Conservation (phyloP, 1,284 basidiomycete genomes). For the Xerocomus minutiporus region DNA sequence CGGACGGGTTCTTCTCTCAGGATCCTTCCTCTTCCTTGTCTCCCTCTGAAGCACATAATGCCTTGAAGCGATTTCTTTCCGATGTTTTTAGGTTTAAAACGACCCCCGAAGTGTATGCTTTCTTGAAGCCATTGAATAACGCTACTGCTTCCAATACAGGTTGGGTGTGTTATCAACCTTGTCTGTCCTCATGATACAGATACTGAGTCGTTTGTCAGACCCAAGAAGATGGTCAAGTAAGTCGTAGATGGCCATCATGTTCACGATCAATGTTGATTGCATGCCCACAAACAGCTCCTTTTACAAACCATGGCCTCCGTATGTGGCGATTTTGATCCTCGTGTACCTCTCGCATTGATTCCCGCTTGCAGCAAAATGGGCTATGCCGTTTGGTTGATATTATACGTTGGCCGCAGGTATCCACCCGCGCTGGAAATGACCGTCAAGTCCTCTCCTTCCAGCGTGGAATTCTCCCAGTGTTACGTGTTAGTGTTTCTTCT, state of each 20-base stretch:
- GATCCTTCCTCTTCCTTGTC: conserved; percentile 29
- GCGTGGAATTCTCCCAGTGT: conserved; percentile 50
- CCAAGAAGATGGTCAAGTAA: conserved; percentile 51
- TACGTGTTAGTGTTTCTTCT: conserved; percentile 42
- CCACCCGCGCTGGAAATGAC: conserved; percentile 32
- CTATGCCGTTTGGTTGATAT: conserved; percentile 49
- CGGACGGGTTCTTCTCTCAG: conserved; percentile 36
- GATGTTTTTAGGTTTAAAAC: conserved; percentile 44
- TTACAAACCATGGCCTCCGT: conserved; percentile 43
- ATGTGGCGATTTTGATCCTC: neutral
- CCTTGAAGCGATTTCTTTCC: conserved; percentile 42
- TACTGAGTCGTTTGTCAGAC: conserved; percentile 33
- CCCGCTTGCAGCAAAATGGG: conserved; percentile 43
- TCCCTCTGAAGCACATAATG: conserved; percentile 49
- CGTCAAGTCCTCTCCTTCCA: conserved; percentile 53
- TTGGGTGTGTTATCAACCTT: conserved; percentile 45
- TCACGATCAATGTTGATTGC: neutral
- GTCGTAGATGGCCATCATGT: conserved; percentile 5
- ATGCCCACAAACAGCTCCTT: conserved; percentile 34
- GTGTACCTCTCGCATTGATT: neutral
- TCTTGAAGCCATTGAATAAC: conserved; percentile 45
- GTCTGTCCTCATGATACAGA: neutral
- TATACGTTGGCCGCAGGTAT: conserved; percentile 47
- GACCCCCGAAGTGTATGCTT: conserved; percentile 44
- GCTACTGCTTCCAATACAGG: conserved; percentile 42